Percentiles rank a stretch among this genome's conserved stretches.
Conservation (phyloP, 208 protist genomes). For the Strigomonas culicis region DNA sequence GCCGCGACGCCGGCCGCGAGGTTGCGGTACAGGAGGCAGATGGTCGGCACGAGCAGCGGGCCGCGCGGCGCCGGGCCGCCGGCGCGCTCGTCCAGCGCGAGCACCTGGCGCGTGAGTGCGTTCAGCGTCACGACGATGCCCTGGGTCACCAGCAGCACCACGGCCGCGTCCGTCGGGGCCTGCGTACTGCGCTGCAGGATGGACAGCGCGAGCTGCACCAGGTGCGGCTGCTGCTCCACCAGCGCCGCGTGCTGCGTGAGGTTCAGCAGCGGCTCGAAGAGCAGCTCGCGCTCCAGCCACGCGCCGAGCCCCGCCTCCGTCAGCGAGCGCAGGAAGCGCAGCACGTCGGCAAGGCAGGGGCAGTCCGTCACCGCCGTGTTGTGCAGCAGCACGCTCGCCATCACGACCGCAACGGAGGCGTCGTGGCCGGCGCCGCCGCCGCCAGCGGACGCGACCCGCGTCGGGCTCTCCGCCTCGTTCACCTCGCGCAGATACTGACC, state of each 20-base stretch:
- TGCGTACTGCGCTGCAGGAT: slow-evolving; percentile 19
- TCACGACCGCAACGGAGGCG: neutral
- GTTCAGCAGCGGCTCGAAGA: slow-evolving; percentile 40
- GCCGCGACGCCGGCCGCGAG: slow-evolving; percentile 8
- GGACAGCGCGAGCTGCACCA: slow-evolving; percentile 27
- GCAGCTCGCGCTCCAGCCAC: slow-evolving; percentile 34
- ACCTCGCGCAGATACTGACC: slow-evolving; percentile 21
- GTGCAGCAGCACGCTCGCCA: neutral
- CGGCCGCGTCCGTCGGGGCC: slow-evolving; percentile 16
- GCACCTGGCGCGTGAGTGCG: slow-evolving; percentile 17
- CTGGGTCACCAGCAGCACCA: slow-evolving; percentile 28
- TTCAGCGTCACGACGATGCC: slow-evolving; percentile 32
- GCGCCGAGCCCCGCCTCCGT: slow-evolving; percentile 24
- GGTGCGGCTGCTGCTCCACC: slow-evolving; percentile 15
- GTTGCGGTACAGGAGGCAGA: slow-evolving; percentile 36
- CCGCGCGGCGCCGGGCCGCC: neutral
- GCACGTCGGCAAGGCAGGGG: slow-evolving; percentile 13
- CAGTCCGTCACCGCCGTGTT: slow-evolving; percentile 14
- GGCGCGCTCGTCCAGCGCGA: neutral
- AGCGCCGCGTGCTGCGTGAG: slow-evolving; percentile 17
- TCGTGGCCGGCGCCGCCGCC: neutral
- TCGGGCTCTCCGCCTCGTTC: slow-evolving; percentile 14
- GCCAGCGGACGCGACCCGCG: neutral
- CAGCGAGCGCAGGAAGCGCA: slow-evolving; percentile 16
- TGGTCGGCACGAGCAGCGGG: slow-evolving; percentile 20